phyloP scores from a whole-genome alignment of 2,329 filamentous ascomycete genomes.

The Dactylellina drechsleri region DNA sequence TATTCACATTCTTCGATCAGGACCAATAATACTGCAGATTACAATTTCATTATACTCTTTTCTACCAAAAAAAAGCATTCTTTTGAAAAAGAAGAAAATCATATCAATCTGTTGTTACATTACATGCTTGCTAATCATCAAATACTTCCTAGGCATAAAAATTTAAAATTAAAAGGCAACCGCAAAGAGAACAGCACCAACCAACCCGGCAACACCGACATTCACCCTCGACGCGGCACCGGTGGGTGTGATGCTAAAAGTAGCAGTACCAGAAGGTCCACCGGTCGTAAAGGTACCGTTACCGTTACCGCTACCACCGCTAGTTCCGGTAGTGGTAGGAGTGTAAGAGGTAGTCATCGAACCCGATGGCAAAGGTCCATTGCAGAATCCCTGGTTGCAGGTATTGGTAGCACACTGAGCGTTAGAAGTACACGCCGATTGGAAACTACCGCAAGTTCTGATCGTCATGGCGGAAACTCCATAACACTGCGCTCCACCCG shows the following conservation, averaged over 20 bases:
- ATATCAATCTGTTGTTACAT: background rate
- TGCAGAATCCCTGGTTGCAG: conserved; percentile 43
- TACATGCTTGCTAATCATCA: conserved; percentile 1
- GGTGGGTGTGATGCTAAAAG: background rate
- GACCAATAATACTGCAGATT: no score
- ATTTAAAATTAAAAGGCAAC: conserved; percentile 31
- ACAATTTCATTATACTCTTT: no score
- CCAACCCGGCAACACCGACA: conserved; percentile 29
- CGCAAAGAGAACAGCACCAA: conserved; percentile 31
- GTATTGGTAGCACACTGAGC: conserved; percentile 27
- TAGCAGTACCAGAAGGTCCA: no score
- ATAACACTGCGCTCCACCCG: conserved; percentile 26
- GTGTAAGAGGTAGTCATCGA: background rate
- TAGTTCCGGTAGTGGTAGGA: background rate
- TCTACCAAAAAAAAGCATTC: no score
- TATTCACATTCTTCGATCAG: no score
- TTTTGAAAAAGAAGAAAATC: background rate
- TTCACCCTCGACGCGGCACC: conserved; percentile 35
- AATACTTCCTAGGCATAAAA: background rate
- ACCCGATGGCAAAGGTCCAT: conserved; percentile 11
- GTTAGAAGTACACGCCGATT: conserved; percentile 22
- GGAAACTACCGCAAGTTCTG: conserved; percentile 29
- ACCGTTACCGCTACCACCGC: conserved; percentile 8
- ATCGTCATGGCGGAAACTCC: background rate
- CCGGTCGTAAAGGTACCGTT: conserved; percentile 20